These are phyloP conservation scores for Calvatia gigantea DNA, from an alignment of 768 basidiomycete species.

Conservation along the genomic window DNA sequence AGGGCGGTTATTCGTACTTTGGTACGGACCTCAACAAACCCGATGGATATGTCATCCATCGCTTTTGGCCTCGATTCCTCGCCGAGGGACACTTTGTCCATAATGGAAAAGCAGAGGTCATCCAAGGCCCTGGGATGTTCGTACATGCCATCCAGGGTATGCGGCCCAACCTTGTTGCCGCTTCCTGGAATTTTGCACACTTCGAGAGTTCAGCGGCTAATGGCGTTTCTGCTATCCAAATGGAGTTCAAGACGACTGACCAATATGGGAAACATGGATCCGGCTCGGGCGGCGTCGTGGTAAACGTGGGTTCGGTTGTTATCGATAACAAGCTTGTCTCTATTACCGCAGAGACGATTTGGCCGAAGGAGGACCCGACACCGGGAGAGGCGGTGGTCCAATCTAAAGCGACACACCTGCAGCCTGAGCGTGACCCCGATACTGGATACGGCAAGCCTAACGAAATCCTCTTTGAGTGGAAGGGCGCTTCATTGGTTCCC, in stretches of 20 bases:
- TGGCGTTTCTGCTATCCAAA: slow-evolving; percentile 84
- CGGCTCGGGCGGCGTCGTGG: slow-evolving; percentile 78
- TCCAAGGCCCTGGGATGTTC: slow-evolving; percentile 77
- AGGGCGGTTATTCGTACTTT: slow-evolving; percentile 89
- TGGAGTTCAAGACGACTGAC: slow-evolving; percentile 91
- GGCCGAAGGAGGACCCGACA: slow-evolving; percentile 56
- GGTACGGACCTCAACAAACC: slow-evolving; percentile 64
- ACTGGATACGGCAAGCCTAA: slow-evolving; percentile 79
- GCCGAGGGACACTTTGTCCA: slow-evolving; percentile 65
- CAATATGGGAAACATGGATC: slow-evolving; percentile 74
- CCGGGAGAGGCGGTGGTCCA: slow-evolving; percentile 37
- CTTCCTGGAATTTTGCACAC: slow-evolving; percentile 92
- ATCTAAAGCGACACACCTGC: slow-evolving; percentile 65
- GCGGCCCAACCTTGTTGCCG: slow-evolving; percentile 90
- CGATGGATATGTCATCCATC: slow-evolving; percentile 86
- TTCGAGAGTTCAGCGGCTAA: slow-evolving; percentile 77
- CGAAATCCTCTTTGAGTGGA: slow-evolving; percentile 75
- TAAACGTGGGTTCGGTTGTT: slow-evolving; percentile 85
- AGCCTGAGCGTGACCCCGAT: slow-evolving; percentile 61
- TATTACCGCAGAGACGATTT: slow-evolving; percentile 79
- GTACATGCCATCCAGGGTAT: slow-evolving; percentile 98
- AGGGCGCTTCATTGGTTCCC: slow-evolving; percentile 56
- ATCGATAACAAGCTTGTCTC: slow-evolving; percentile 71
- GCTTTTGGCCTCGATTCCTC: slow-evolving; percentile 78
- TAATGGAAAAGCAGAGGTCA: slow-evolving; percentile 54